Conservation (phyloP, 768 basidiomycete genomes). For the Podaxis pistillaris region DNA sequence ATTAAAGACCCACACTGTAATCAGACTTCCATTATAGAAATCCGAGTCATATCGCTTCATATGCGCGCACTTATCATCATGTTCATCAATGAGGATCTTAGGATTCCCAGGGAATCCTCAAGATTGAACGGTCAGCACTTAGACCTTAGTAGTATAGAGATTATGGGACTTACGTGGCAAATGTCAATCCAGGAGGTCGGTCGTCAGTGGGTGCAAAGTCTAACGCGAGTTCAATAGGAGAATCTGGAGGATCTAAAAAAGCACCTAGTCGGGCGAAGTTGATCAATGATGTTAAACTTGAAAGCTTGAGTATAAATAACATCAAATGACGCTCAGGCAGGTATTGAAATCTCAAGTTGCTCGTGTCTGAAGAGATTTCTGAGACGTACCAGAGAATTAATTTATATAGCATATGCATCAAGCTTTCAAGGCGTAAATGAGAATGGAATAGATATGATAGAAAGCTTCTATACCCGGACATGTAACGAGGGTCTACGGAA, state of each 20-base stretch:
- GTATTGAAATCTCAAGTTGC: background rate
- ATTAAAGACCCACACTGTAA: constrained; percentile 4
- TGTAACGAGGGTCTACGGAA: constrained; percentile 13
- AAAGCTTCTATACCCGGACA: constrained; percentile 15
- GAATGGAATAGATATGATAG: constrained; percentile 10
- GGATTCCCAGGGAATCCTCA: constrained; percentile 6
- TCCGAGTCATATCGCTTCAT: constrained; percentile 11
- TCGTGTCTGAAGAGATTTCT: background rate
- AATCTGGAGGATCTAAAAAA: constrained; percentile 2
- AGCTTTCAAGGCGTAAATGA: constrained; percentile 2
- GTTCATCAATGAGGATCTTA: background rate
- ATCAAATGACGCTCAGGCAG: background rate
- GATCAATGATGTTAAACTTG: constrained; percentile 10
- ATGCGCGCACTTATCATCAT: background rate
- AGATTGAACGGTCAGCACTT: background rate
- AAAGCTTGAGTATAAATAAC: constrained; percentile 11
- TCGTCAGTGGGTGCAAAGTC: background rate
- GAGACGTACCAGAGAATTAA: background rate
- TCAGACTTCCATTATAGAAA: constrained; percentile 9
- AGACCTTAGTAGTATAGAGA: background rate
- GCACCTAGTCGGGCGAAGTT: background rate
- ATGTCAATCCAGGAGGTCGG: background rate
- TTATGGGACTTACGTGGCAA: constrained; percentile 3
- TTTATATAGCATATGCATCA: background rate
- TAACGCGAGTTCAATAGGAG: constrained; percentile 8